Evolutionary conservation across 192 early-diverging fungal genomes (phyloP), one percentile per base, ranked within the genome.

Genomic region (Entomortierella chlamydospora): DNA sequence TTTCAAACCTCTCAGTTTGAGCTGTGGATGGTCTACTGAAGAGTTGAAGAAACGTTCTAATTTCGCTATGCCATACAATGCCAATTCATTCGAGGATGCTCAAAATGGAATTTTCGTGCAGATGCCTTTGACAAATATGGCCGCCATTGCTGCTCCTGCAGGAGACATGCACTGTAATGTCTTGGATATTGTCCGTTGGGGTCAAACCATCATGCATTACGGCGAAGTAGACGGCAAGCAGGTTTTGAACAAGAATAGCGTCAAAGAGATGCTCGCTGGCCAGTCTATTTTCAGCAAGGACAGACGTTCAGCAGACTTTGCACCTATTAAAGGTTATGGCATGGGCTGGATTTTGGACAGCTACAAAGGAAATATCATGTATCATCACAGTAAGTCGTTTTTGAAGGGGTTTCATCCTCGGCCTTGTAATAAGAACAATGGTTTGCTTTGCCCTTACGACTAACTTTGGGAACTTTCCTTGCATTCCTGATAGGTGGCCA

Each of bases 1-100:
- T 13, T 28, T 73, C 49, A 5, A 31, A 18, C 71, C 62, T 39
- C 57, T 73, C 1, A 47, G 62, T 10, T 42, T 73, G 2, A 23
- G n/a, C 45, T 50, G 58, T 25, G 71, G 71, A 20, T 73, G 64
- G 28, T 50, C 62, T 15, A 43, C 41, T 15, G 34, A 42, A 7
- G 71, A 64, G 62, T 58, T 73, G 63, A 37, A 45, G 11, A 65
- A 73, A 37, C 28, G 59, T 9, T 47, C 63, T 33, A 65, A 73
- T 23, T 56, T 58, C 25, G 71, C 28, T 4, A 37, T 64, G 26
- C 71, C 71, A 20, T 41, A 42, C 29, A 23, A 39, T 39, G 71
- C 71, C 23, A 55, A 56, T 15, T 60, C 62, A 20, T 60, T 57
- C 20, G 20, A 64, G 34, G 71, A 73, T 39, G 47, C 62, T 53